phyloP scores from a whole-genome alignment of 345 rosid species.

The Bretschneidera sinensis region DNA sequence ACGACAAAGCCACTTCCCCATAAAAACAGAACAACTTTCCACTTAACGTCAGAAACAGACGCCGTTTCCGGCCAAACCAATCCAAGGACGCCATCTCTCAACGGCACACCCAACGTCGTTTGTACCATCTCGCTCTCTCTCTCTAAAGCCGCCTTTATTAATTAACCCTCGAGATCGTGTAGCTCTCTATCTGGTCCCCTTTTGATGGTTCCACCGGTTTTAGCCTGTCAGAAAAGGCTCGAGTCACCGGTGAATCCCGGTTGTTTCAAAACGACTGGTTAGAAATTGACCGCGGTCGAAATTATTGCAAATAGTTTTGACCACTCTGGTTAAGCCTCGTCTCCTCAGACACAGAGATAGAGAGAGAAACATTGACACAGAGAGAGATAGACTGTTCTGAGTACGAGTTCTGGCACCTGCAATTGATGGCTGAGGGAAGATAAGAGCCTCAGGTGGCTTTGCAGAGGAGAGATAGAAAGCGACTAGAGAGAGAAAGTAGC shows the following conservation, averaged over 20 bases:
- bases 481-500: constrained; percentile 19
- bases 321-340: constrained; percentile 56
- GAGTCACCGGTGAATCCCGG: constrained; percentile 48
- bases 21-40: constrained; percentile 59
- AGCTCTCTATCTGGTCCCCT: constrained; percentile 31
- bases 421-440: constrained; percentile 19
- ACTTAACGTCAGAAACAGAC: constrained; percentile 39
- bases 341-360: constrained; percentile 26
- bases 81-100: constrained; percentile 9
- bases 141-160: constrained; percentile 38
- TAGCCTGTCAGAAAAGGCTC: constrained; percentile 28
- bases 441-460: constrained; percentile 2
- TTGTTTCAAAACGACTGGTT: constrained; percentile 30
- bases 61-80: constrained; percentile 38
- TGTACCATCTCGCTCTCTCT: neutral
- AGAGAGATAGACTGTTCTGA: constrained; percentile 13
- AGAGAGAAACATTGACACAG: constrained; percentile 16
- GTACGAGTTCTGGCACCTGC: constrained; percentile 30
- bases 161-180: constrained; percentile 16
- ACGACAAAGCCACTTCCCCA: constrained; percentile 67
- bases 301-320: constrained; percentile 56
- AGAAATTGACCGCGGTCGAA: constrained; percentile 80
- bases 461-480: constrained; percentile 27
- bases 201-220: constrained; percentile 24
- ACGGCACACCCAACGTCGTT: constrained; percentile 40